Base-by-base conservation (phyloP, 164 flowering plant species). In the Stephania yunnanensis region DNA sequence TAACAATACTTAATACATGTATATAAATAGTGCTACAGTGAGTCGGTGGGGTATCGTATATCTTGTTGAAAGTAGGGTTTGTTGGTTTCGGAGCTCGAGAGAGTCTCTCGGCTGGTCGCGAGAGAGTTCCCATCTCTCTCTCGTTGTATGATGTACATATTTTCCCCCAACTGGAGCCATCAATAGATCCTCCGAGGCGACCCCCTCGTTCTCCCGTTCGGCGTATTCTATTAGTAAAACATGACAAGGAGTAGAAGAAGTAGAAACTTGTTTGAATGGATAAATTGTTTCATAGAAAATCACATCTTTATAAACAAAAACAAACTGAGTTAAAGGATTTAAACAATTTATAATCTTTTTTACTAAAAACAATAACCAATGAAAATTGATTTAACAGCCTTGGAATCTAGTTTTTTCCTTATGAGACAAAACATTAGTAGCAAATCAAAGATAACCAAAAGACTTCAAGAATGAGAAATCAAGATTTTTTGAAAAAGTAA, bases 311-410 rank as follows among this genome's bases (percentile, higher is more conserved):
- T 1, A 8, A 46, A 29, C n/a, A n/a, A 25, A 71, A 36, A 71
- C 17, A 25, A 11, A 17, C 1, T 13, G 15, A 46, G 73, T 71
- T 10, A 48, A 11, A 25, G 20, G 20, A n/a, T 1, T 71, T 63
- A 50, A 8, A 71, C 2, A 71, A 8, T 29, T 71, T 71, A n/a
- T 71, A 71, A 22, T 30, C 73, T 0, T 30, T 15, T 71, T 50
- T 63, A 12, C 73, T 44, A 71, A 25, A 25, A 19, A 20, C 63
- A 36, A 29, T 71, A 71, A 10, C 63, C 63, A 71, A 71, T 31
- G 25, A 50, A 71, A 48, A 71, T 22, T n/a, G 58, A 46, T 17
- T 36, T 52, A 46, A 52, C 1, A 46, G 72, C 53, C 9, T 31
- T 6, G 20, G 58, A 11, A n/a, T 19, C 72, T 48, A 70, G 48